Conservation (phyloP, 345 rosid genomes). For the Camelina neglecta region DNA sequence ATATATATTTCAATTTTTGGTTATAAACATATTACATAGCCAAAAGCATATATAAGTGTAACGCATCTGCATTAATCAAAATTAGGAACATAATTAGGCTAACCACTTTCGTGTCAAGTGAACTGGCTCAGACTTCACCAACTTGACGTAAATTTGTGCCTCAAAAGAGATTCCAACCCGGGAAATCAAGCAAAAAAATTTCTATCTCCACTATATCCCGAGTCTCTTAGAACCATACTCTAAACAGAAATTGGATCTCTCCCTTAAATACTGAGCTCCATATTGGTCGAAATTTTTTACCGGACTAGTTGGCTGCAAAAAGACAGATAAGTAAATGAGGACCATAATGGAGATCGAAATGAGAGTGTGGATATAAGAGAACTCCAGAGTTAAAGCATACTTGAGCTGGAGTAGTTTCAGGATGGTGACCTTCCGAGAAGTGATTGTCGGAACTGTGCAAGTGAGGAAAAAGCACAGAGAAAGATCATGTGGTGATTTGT, state of each 20-base stretch:
- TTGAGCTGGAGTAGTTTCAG: too few species aligned
- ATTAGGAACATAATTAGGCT: neutral
- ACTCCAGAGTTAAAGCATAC: too few species aligned
- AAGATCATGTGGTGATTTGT: too few species aligned
- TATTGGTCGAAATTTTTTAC: constrained; percentile 90
- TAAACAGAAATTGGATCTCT: constrained; percentile 90
- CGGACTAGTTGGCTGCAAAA: constrained; percentile 59
- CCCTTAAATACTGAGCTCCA: constrained; percentile 80
- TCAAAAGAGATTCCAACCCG: too few species aligned
- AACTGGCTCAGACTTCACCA: neutral
- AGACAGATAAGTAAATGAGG: too few species aligned
- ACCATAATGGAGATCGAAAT: too few species aligned
- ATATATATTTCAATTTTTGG: too few species aligned
- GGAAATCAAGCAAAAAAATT: neutral
- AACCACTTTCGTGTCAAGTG: neutral
- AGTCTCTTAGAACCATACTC: constrained; percentile 87
- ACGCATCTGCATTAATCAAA: constrained; percentile 6
- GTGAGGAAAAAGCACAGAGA: too few species aligned
- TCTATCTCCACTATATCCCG: constrained; percentile 47
- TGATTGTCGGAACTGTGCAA: too few species aligned
- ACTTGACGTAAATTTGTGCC: too few species aligned
- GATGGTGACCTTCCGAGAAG: too few species aligned
- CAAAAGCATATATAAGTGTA: neutral
- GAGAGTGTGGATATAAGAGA: too few species aligned
- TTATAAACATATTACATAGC: neutral